Conservation (phyloP, 495 filamentous ascomycete genomes). For the Astrothelium subdiscretum region DNA sequence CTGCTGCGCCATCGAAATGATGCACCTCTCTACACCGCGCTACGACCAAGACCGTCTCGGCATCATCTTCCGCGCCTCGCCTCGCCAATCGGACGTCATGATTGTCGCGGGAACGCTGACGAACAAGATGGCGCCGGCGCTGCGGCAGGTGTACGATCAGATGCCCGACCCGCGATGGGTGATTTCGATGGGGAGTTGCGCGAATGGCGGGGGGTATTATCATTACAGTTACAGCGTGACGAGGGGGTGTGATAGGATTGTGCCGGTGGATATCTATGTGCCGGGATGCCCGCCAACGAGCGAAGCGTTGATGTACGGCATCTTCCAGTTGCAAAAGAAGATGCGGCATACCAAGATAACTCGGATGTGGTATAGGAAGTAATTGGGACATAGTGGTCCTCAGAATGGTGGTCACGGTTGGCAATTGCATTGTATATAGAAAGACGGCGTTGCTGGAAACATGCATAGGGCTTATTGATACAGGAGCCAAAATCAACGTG, state of each 20-base stretch:
- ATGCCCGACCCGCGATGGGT: conserved; percentile 96
- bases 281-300: conserved; percentile 83
- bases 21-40: conserved; percentile 90
- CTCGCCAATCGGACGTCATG: conserved; percentile 94
- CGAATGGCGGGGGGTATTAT: conserved; percentile 89
- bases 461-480: neutral
- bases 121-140: conserved; percentile 95
- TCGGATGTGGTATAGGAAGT: conserved; percentile 54
- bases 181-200: conserved; percentile 81
- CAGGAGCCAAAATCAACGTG: too few species aligned
- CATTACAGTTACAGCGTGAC: conserved; percentile 87
- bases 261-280: conserved; percentile 87
- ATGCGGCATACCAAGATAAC: conserved; percentile 56
- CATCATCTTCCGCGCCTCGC: conserved; percentile 94
- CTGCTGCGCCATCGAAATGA: conserved; percentile 97
- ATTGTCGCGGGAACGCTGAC: conserved; percentile 93
- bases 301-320: conserved; percentile 70
- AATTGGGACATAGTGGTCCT: conserved; percentile 7
- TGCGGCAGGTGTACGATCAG: conserved; percentile 94
- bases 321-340: conserved; percentile 46
- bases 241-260: conserved; percentile 78
- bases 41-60: conserved; percentile 94
- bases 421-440: neutral
- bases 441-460: neutral
- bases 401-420: neutral